Base-by-base conservation (phyloP, 139 green algal genomes). In the Tetraselmis chui region DNA sequence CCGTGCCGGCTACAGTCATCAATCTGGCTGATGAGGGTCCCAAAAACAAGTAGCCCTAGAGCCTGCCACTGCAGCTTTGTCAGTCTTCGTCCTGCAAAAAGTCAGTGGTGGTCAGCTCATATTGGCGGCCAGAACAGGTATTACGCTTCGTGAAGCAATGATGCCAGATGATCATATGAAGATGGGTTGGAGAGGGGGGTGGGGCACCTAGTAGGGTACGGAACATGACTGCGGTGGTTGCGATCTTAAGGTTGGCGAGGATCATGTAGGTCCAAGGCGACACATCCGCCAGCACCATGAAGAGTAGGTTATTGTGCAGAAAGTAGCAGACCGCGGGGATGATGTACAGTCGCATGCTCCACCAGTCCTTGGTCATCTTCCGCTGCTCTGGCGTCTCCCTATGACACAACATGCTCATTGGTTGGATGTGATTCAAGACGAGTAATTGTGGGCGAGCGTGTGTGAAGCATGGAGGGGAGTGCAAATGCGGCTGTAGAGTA, bases 161-260 rank as follows among this genome's bases (percentile, higher is more conserved):
- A n/a, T n/a, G n/a, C n/a, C n/a, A n/a, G n/a, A n/a, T n/a, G n/a
- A n/a, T n/a, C n/a, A n/a, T 28, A 25, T 31, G n/a, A 29, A 25
- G 18, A 28, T 22, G 74, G n/a, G n/a, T 30, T 28, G 74, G 5
- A 2, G 28, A 25, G 74, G 18, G 18, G 74, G 28, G 74, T 2
- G 74, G 74, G 11, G 28, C n/a, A 29, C 29, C 58, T 18, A 82
- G 78, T 22, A 82, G 29, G 2, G 45, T 24, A 18, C 78, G 32
- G 31, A 76, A 82, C 31, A 82, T 30, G 18, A 82, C 28, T 18
- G 28, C 78, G 24, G 78, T 82, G 31, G 78, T 76, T 2, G 31
- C 31, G 31, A 82, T 82, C 78, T 82, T 82, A 5, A 82, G 24
- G 78, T 82, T 82, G 31, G 28, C 78, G n/a, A 82, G 78, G 23